These are phyloP conservation scores for Metroxylon sagu DNA, from an alignment of 176 grass and related monocot genomes.

Conservation along the genomic window DNA sequence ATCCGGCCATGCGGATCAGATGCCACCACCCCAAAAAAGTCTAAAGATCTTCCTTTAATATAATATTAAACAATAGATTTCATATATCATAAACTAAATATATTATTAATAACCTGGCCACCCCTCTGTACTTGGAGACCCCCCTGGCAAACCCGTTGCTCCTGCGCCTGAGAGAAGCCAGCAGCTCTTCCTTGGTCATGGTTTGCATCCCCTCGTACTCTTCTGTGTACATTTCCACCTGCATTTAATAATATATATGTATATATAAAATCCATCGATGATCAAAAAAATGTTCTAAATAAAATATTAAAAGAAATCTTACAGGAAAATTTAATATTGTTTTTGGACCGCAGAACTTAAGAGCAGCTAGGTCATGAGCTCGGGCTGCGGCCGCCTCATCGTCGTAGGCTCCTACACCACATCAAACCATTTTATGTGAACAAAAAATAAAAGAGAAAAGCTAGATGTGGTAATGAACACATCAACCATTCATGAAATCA, in stretches of 20 bases:
- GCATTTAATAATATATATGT: background rate
- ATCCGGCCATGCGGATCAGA: no score
- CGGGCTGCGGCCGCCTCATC: constrained; percentile 69
- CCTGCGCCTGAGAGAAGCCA: constrained; percentile 74
- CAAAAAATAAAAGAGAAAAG: background rate
- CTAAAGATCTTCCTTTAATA: no score
- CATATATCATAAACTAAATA: no score
- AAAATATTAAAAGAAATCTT: constrained; percentile 10
- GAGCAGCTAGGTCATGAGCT: constrained; percentile 74
- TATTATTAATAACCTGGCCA: constrained; percentile 50
- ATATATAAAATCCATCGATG: background rate
- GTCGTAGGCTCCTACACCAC: constrained; percentile 72
- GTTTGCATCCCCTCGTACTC: constrained; percentile 65
- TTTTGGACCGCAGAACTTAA: constrained; percentile 84
- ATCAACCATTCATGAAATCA: no score
- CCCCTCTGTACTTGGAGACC: constrained; percentile 92
- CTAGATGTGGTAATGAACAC: no score
- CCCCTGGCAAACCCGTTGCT: constrained; percentile 95
- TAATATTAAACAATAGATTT: no score
- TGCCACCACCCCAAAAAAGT: no score
- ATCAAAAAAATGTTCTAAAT: background rate
- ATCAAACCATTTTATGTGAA: background rate
- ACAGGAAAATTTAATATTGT: constrained; percentile 71
- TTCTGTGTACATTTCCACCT: constrained; percentile 55
- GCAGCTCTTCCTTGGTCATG: constrained; percentile 62